phyloP scores from a whole-genome alignment of 2,329 filamentous ascomycete species.

The Periglandula ipomoeae region DNA sequence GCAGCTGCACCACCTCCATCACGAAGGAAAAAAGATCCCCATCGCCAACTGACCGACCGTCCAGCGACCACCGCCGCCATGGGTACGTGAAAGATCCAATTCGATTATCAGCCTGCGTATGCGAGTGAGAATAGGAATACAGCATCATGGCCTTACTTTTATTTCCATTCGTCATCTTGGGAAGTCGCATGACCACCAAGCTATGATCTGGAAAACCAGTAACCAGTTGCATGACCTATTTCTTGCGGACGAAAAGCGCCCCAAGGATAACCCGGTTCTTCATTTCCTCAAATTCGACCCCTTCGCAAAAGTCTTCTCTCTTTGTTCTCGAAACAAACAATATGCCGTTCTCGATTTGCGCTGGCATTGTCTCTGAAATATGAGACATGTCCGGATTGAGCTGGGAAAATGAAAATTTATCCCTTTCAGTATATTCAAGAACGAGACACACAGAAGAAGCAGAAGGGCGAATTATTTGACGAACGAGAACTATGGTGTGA shows the following conservation, averaged over 20 bases:
- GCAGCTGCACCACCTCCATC: slow-evolving; percentile 22
- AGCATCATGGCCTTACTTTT: not conserved
- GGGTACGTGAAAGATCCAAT: slow-evolving; percentile 43
- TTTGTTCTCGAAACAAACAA: not conserved
- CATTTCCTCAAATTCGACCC: not conserved
- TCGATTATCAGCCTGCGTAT: slow-evolving; percentile 33
- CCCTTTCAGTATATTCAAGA: not conserved
- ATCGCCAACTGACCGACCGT: slow-evolving; percentile 34
- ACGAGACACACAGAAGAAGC: not conserved
- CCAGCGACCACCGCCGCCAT: slow-evolving; percentile 42
- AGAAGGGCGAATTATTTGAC: not conserved
- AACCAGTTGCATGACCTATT: slow-evolving; percentile 7
- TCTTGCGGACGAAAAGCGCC: slow-evolving; percentile 10
- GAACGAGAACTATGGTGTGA: not conserved
- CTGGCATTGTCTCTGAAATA: slow-evolving; percentile 12
- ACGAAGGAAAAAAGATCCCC: slow-evolving; percentile 20
- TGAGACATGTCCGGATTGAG: slow-evolving; percentile 6
- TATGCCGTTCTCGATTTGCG: slow-evolving; percentile 4
- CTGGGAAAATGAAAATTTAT: not conserved
- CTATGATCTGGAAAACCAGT: slow-evolving; percentile 13
- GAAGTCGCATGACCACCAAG: not conserved
- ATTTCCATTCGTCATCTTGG: not conserved
- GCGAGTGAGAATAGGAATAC: slow-evolving; percentile 33
- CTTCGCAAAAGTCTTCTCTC: not conserved
- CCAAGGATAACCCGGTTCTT: slow-evolving; percentile 1